Evolutionary conservation across 2,329 filamentous ascomycete species (phyloP).

Genomic region (Verticillium zaregamsianum): DNA sequence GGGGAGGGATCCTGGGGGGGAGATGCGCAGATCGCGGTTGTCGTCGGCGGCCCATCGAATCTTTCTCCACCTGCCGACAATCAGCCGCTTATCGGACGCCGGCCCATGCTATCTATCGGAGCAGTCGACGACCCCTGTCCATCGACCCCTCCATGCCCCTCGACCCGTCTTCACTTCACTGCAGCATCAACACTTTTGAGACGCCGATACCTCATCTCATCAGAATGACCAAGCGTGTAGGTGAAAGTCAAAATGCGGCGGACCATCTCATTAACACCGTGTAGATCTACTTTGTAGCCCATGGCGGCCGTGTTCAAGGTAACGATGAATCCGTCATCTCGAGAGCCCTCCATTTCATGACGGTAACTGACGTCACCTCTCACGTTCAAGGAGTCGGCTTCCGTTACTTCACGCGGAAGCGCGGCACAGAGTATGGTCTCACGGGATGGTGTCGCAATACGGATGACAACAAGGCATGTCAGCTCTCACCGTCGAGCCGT

Average conservation of each 20-base stretch:
- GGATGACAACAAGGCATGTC: slow-evolving; percentile 45
- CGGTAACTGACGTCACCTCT: slow-evolving; percentile 19
- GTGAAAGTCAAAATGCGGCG: too few species aligned
- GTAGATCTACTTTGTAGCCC: slow-evolving; percentile 60
- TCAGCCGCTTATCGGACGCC: not conserved
- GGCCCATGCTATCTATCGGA: not conserved
- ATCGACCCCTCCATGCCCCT: not conserved
- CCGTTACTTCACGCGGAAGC: slow-evolving; percentile 51
- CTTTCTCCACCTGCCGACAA: not conserved
- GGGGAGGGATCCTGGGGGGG: too few species aligned
- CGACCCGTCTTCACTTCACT: not conserved
- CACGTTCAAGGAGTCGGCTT: slow-evolving; percentile 47
- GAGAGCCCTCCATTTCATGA: not conserved
- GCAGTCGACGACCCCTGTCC: not conserved
- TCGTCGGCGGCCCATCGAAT: not conserved
- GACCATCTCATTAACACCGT: not conserved
- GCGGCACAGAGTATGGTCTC: slow-evolving; percentile 43
- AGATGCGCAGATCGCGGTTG: too few species aligned
- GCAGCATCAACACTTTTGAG: not conserved
- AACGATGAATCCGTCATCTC: slow-evolving; percentile 15
- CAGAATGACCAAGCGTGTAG: slow-evolving; percentile 31
- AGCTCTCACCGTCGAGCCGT: not conserved
- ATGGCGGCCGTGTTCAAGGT: slow-evolving; percentile 67
- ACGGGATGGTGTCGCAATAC: slow-evolving; percentile 63
- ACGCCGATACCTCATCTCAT: not conserved